Base-by-base conservation (phyloP, 2,329 filamentous ascomycete genomes). In the Harringtonia lauricola region DNA sequence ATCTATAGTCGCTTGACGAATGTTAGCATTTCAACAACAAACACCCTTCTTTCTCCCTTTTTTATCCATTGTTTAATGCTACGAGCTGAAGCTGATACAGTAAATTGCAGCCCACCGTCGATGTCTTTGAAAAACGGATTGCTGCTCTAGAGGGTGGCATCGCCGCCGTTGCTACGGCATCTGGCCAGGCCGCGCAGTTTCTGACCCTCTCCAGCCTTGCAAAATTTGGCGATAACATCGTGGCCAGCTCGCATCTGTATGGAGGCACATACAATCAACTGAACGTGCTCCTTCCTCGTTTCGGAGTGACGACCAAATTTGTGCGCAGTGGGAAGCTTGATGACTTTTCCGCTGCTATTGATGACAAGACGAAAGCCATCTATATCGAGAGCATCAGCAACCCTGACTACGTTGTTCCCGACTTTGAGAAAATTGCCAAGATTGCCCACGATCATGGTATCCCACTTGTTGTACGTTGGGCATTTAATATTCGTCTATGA, bases 1-100 rank as follows among this genome's bases (percentile, higher is more conserved):
- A 94, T 96, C 63, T 98, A 98, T 73, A 92, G 83, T 62, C 86
- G 92, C 51, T 87, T 98, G 56, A 87, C 86, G 83, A 95, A 96
- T 65, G 85, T 87, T 58, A 59, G 76, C n/a, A n/a, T n/a, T n/a
- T n/a, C n/a, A n/a, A n/a, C n/a, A n/a, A n/a, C n/a, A n/a, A n/a
- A n/a, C n/a, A n/a, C n/a, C n/a, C n/a, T n/a, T n/a, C n/a, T n/a
- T n/a, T n/a, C n/a, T n/a, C n/a, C n/a, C n/a, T n/a, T n/a, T n/a
- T n/a, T n/a, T n/a, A n/a, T n/a, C n/a, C n/a, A n/a, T n/a, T n/a
- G n/a, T n/a, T n/a, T n/a, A n/a, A n/a, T 44, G 8, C 8, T 7
- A 34, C n/a, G 9, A 17, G 31, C 31, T 12, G 28, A 29, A 14
- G 8, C 8, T 14, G 28, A 8, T 8, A n/a, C n/a, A n/a, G 12